phyloP scores from a whole-genome alignment of 75 land plant species.

The Larix kaempferi region DNA sequence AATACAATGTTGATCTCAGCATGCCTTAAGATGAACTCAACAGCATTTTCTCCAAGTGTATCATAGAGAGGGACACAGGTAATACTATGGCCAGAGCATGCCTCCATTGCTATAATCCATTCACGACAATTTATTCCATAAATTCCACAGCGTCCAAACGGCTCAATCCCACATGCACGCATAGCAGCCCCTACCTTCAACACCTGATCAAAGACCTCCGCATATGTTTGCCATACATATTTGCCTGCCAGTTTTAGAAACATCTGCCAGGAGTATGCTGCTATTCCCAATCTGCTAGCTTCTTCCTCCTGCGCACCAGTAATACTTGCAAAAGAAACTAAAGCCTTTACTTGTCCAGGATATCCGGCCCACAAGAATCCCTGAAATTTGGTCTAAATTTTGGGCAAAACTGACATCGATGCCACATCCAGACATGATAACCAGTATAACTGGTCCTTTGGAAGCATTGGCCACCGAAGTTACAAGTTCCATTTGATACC shows the following conservation, averaged over 20 bases:
- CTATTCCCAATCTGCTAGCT: not conserved
- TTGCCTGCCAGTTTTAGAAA: constrained; percentile 41
- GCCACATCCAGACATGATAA: constrained; percentile 34
- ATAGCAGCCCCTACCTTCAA: constrained; percentile 82
- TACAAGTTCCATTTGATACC: constrained; percentile 38
- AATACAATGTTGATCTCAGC: constrained; percentile 82
- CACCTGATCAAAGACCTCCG: constrained; percentile 75
- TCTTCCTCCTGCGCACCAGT: not conserved
- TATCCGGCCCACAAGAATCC: too few species aligned
- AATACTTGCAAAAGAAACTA: not conserved
- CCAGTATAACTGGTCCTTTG: constrained; percentile 37
- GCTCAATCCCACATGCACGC: constrained; percentile 59
- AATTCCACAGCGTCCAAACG: constrained; percentile 72
- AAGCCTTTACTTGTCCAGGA: too few species aligned
- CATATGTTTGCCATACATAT: constrained; percentile 86
- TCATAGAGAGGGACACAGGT: constrained; percentile 95
- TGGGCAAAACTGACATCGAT: constrained; percentile 51
- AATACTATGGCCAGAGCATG: constrained; percentile 77
- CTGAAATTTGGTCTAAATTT: constrained; percentile 29
- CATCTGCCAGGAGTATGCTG: not conserved
- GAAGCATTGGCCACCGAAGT: constrained; percentile 16
- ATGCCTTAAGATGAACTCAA: constrained; percentile 75
- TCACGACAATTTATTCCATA: constrained; percentile 92
- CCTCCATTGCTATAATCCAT: constrained; percentile 95
- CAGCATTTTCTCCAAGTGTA: constrained; percentile 80